Evolutionary conservation across 1,284 basidiomycete species (phyloP).

Genomic region (Fomitopsis pinicola): DNA sequence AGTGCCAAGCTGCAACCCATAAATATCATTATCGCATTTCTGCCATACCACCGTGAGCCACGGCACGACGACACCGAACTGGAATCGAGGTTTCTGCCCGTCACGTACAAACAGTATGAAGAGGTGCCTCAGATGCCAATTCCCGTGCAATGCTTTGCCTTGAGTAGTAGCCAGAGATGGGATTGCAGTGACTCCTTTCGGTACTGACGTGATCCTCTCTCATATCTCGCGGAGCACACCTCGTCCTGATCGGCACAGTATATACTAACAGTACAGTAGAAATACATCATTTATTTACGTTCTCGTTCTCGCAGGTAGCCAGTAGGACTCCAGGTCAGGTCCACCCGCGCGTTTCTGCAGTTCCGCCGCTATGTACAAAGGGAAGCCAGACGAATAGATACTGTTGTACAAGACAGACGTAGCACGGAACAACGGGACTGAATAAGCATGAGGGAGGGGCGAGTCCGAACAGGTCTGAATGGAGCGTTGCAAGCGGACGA

Average conservation of each 20-base stretch:
- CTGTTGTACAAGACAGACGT: slow-evolving; percentile 4
- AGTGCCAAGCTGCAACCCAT: not conserved
- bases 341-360: not conserved
- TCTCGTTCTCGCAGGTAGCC: not conserved
- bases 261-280: slow-evolving; percentile 2
- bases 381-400: not conserved
- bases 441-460: not conserved
- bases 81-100: not conserved
- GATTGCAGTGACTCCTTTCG: not conserved
- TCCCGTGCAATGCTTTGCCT: not conserved
- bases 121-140: not conserved
- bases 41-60: not conserved
- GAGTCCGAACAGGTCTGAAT: not conserved
- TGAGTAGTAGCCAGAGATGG: not conserved
- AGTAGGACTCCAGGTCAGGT: slow-evolving; percentile 1
- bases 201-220: no score
- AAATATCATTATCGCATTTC: not conserved
- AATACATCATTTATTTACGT: slow-evolving; percentile 1
- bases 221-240: not conserved
- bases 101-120: not conserved
- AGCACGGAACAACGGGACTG: not conserved
- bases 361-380: not conserved
- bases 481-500: slow-evolving; percentile 4
- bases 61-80: not conserved
- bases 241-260: not conserved